Evolutionary conservation across 148 eudicot genomes (phyloP).

Genomic region (Cornus suecica): DNA sequence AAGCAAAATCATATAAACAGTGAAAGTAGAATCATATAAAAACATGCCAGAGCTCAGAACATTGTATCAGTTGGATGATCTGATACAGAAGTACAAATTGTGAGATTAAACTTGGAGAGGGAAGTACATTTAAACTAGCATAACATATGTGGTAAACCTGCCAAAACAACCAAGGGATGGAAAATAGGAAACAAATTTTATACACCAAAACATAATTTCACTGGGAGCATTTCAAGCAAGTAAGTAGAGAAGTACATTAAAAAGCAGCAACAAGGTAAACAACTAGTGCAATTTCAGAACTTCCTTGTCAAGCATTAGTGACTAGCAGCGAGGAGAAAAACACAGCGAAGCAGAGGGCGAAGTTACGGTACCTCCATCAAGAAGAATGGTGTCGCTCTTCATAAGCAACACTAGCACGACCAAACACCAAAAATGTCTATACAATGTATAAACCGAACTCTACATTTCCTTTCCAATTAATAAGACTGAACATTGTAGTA

Average conservation of each 20-base stretch:
- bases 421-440: conserved; percentile 2
- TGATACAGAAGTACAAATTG: neutral
- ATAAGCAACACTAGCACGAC: neutral
- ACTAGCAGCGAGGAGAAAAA: neutral
- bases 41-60: neutral
- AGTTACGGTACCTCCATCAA: conserved; percentile 4
- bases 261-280: too few relatives aligned
- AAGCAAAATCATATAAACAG: too few relatives aligned
- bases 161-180: neutral
- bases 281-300: conserved; percentile 6
- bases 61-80: neutral
- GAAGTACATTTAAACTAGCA: neutral
- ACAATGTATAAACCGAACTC: neutral
- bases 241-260: too few relatives aligned
- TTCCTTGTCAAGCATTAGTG: neutral
- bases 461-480: neutral
- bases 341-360: neutral
- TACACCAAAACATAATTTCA: neutral
- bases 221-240: neutral
- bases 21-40: too few relatives aligned
- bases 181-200: neutral
- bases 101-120: neutral
- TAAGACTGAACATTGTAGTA: neutral
- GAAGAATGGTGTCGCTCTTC: conserved; percentile 6
- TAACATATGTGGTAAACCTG: neutral